Evolutionary conservation across 441 rosid genomes (phyloP).

Genomic region (Croton setiger): DNA sequence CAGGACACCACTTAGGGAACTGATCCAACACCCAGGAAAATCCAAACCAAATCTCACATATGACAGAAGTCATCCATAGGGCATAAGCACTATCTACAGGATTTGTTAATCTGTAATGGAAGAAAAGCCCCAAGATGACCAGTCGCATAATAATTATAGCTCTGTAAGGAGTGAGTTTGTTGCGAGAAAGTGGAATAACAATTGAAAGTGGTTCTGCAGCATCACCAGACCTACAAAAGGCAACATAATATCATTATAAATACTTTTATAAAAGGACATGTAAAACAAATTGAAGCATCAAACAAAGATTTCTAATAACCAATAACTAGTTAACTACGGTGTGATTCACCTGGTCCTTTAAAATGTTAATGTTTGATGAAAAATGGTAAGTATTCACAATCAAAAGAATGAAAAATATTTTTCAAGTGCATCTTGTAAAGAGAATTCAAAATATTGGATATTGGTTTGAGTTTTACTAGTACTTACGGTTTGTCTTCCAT

Average conservation of each 20-base stretch:
- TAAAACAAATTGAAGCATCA: not conserved
- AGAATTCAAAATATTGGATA: not conserved
- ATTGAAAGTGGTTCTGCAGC: slow-evolving; percentile 70
- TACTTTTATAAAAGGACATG: not conserved
- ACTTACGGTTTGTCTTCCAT: slow-evolving; percentile 81
- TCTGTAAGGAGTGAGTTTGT: slow-evolving; percentile 75
- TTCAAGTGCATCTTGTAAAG: not conserved
- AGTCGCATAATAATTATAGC: slow-evolving; percentile 66
- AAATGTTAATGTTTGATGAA: not conserved
- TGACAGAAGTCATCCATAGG: slow-evolving; percentile 89
- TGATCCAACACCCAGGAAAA: slow-evolving; percentile 98
- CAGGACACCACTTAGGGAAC: slow-evolving; percentile 94
- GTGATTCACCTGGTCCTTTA: not conserved
- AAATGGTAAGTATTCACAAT: not conserved
- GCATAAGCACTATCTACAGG: slow-evolving; percentile 86
- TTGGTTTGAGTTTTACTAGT: slow-evolving; percentile 5
- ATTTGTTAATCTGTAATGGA: slow-evolving; percentile 82
- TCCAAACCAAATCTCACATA: slow-evolving; percentile 99
- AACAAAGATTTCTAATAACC: not conserved
- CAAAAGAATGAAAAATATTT: not conserved
- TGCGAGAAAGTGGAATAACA: slow-evolving; percentile 56
- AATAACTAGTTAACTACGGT: not conserved
- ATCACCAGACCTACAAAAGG: slow-evolving; percentile 50
- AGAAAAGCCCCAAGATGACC: slow-evolving; percentile 82
- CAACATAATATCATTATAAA: not conserved